Evolutionary conservation across 1,284 basidiomycete species (phyloP).

Genomic region (Heterobasidion occidentale): DNA sequence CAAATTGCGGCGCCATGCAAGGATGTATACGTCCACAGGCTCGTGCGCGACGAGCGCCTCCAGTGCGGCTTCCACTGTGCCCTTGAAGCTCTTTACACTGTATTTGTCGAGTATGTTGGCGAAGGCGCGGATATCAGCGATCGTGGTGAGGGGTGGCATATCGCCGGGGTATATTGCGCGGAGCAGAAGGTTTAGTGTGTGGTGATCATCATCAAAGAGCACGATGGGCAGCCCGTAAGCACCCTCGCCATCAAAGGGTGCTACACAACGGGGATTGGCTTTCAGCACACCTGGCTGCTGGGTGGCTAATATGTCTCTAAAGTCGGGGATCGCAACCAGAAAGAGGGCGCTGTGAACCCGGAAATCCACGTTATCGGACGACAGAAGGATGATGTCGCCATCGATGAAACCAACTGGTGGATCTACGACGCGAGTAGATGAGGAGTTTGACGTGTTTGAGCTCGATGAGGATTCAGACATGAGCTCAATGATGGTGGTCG

Average conservation of each 20-base stretch:
- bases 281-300: not conserved
- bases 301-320: not conserved
- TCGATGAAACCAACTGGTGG: not conserved
- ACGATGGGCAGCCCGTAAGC: not conserved
- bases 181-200: not conserved
- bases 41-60: not conserved
- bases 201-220: not conserved
- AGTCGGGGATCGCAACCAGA: not conserved
- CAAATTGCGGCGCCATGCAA: not conserved
- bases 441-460: not conserved
- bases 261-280: too few species aligned
- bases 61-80: not conserved
- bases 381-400: slow-evolving; percentile 2
- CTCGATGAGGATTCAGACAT: not conserved
- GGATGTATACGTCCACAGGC: not conserved
- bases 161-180: not conserved
- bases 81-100: not conserved
- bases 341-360: not conserved
- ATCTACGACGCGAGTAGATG: not conserved
- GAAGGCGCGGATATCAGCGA: not conserved
- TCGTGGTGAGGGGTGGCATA: not conserved
- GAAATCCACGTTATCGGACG: slow-evolving; percentile 1
- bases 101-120: not conserved
- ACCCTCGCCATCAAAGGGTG: not conserved
- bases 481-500: too few species aligned